Conservation (phyloP, 495 filamentous ascomycete species). For the Daldinia vernicosa region DNA sequence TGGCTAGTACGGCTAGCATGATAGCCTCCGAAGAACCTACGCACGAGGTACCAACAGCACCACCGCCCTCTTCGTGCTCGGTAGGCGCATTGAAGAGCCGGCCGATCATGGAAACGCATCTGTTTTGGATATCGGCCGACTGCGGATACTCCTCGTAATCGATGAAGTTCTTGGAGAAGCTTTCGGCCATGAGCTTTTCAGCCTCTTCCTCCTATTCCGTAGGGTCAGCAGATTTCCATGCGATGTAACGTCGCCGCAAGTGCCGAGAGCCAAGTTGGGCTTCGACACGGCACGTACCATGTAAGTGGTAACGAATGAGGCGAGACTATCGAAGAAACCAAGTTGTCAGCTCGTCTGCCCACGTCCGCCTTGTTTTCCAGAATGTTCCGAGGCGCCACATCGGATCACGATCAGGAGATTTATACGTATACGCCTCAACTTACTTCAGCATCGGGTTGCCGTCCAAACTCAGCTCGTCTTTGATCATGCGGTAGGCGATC, state of each 20-base stretch:
- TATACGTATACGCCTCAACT: conserved; percentile 38
- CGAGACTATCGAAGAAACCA: conserved; percentile 59
- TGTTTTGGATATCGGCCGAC: conserved; percentile 88
- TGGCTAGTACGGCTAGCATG: conserved; percentile 87
- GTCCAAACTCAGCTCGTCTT: conserved; percentile 88
- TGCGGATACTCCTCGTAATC: conserved; percentile 94
- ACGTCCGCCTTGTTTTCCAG: conserved; percentile 23
- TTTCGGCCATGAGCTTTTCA: conserved; percentile 88
- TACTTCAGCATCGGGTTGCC: conserved; percentile 90
- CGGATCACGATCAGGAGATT: conserved; percentile 28
- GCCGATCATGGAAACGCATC: conserved; percentile 94
- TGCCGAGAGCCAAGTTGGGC: conserved; percentile 3
- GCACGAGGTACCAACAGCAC: conserved; percentile 83
- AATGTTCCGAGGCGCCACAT: conserved; percentile 2
- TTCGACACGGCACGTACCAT: conserved; percentile 63
- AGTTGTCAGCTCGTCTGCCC: conserved; percentile 34
- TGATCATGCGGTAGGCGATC: conserved; percentile 94
- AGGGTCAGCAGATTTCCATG: conserved; percentile 9
- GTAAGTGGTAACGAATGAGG: conserved; percentile 86
- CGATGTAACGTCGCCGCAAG: conserved; percentile 27
- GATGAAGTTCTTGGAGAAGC: conserved; percentile 92
- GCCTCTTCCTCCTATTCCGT: conserved; percentile 80
- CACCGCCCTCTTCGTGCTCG: conserved; percentile 51
- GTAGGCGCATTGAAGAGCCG: conserved; percentile 79
- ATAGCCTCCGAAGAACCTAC: conserved; percentile 90